Base-by-base conservation (phyloP, 139 green algal species). In the Ettlia oleoabundans region DNA sequence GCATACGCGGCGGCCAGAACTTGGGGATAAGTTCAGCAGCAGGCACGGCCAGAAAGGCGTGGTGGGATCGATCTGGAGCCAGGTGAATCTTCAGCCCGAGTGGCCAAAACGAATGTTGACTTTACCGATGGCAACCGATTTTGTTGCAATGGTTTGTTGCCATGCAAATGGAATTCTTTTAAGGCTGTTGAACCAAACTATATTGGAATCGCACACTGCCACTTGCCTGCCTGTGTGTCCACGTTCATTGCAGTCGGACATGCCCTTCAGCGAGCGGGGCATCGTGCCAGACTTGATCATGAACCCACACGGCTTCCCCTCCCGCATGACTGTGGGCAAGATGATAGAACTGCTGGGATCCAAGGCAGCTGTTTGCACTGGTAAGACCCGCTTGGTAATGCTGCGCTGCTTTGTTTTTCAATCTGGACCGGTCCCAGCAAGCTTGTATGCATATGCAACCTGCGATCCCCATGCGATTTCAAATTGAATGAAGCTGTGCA, bases 11-110 rank as follows among this genome's bases (percentile, higher is more conserved):
- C 87, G 96, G 1, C 97, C 97, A 4, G 96, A 99, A 92, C 85
- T 98, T 67, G 96, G 96, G 32, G 96, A 99, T 91, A 99, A 99
- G 91, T 99, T 99, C 88, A 95, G 87, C 77, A 92, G 78, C 26
- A 88, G 96, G 28, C 96, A 99, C 89, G 96, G 96, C 5, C 96
- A 99, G 89, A 99, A 99, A 90, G 96, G 96, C 30, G 95, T 98
- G 53, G 89, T 97, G 82, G 95, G 96, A 18, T 90, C 89, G 82
- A 98, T 98, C 70, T 93, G 98, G 64, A 76, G 81, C 52, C 78
- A 83, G 65, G 77, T 84, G 32, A 26, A 41, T 30, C n/a, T n/a
- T n/a, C n/a, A n/a, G n/a, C n/a, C n/a, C n/a, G n/a, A n/a, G n/a
- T n/a, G n/a, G n/a, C n/a, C n/a, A n/a, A n/a, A n/a, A n/a, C n/a